Conservation (phyloP, 2,329 filamentous ascomycete genomes). For the Pseudocercospora vitis region DNA sequence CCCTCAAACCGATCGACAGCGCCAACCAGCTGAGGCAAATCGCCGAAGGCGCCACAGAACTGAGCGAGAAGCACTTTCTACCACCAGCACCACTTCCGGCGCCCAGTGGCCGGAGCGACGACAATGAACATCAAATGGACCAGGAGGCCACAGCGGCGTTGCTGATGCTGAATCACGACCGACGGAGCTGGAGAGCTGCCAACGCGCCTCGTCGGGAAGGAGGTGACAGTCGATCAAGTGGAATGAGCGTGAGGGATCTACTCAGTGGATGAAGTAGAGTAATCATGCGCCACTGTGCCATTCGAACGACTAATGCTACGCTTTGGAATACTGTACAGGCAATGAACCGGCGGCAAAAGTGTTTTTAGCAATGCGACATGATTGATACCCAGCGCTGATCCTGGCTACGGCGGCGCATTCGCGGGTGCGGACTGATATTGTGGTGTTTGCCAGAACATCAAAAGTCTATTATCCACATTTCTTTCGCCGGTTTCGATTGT, state of each 20-base stretch:
- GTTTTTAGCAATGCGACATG: background rate
- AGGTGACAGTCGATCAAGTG: conserved; percentile 17
- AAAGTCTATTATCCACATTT: too few relatives aligned
- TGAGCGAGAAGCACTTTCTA: conserved; percentile 25
- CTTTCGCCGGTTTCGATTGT: too few relatives aligned
- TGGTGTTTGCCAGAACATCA: too few relatives aligned
- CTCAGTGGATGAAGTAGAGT: conserved; percentile 40
- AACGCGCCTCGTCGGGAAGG: conserved; percentile 1
- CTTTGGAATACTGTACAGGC: background rate
- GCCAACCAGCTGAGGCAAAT: conserved; percentile 29
- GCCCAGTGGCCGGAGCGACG: conserved; percentile 22
- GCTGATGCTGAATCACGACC: conserved; percentile 82
- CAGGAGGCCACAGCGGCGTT: conserved; percentile 83
- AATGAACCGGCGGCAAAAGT: background rate
- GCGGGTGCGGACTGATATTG: too few relatives aligned
- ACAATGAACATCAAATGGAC: conserved; percentile 42
- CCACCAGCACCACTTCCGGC: conserved; percentile 18
- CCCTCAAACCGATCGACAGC: conserved; percentile 58
- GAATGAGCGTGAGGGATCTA: conserved; percentile 50
- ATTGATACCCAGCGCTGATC: background rate
- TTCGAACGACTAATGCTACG: too few relatives aligned
- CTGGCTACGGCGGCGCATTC: too few relatives aligned
- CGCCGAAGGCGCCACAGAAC: conserved; percentile 31
- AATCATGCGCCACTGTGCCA: too few relatives aligned
- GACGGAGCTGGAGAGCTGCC: conserved; percentile 50